phyloP scores from a whole-genome alignment of 2,329 filamentous ascomycete genomes.

The Chalaropsis thielavioides region DNA sequence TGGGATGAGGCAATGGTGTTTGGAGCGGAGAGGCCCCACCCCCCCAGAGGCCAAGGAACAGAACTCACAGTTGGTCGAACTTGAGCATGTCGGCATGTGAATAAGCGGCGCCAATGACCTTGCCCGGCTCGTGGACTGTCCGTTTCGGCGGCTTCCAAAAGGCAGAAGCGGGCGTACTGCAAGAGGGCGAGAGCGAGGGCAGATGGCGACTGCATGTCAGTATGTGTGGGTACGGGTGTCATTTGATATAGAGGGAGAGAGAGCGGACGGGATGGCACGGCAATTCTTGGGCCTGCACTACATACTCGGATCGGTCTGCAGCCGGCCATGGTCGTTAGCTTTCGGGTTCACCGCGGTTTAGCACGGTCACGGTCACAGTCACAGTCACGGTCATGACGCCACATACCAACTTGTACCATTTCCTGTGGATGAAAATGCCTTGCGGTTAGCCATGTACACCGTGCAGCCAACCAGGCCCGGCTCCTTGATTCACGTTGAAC shows the following conservation, averaged over 20 bases:
- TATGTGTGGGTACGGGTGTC: no score
- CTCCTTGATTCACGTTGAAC: not conserved
- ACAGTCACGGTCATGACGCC: not conserved
- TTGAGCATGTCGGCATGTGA: constrained; percentile 93
- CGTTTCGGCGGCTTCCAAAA: constrained; percentile 63
- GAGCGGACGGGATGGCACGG: constrained; percentile 3
- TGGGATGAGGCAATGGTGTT: no score
- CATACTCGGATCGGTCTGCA: constrained; percentile 50
- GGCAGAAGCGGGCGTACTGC: constrained; percentile 60
- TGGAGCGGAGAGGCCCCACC: no score
- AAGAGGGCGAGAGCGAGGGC: constrained; percentile 6
- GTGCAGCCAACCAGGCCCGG: no score
- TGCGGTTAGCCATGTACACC: not conserved
- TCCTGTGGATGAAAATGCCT: constrained; percentile 43
- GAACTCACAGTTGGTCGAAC: constrained; percentile 56
- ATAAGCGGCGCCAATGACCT: constrained; percentile 87
- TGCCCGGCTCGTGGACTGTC: constrained; percentile 44
- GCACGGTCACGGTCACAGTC: not conserved
- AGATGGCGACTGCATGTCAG: constrained; percentile 21
- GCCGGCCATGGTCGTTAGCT: not conserved
- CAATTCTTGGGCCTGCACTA: constrained; percentile 19
- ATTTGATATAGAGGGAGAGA: not conserved
- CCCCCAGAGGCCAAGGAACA: not conserved
- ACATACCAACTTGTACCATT: constrained; percentile 97
- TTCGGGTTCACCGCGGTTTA: constrained; percentile 7